A percentile compares a stretch with the other conserved stretches of the same genome.
phyloP scores from a whole-genome alignment of 2,329 filamentous ascomycete genomes.

The Talaromyces sp. region DNA sequence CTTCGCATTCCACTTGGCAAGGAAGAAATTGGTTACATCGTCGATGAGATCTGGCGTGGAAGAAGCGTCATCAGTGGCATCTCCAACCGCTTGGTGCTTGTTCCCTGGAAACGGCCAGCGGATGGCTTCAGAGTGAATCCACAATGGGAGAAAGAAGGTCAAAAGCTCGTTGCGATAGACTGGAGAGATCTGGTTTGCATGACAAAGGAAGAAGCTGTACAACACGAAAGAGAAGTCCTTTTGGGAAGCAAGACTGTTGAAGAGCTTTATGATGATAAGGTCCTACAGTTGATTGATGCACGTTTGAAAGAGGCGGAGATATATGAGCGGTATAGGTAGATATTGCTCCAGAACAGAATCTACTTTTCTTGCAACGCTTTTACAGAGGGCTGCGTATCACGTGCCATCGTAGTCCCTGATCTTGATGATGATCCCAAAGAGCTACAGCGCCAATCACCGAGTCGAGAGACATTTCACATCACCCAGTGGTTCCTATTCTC shows the following conservation, averaged over 20 bases:
- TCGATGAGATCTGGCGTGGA: constrained; percentile 85
- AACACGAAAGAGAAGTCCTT: constrained; percentile 78
- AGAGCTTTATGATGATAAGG: constrained; percentile 70
- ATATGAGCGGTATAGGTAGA: constrained; percentile 51
- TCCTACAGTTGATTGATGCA: constrained; percentile 65
- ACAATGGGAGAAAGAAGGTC: constrained; percentile 60
- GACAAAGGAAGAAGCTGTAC: constrained; percentile 84
- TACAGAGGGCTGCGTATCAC: no score
- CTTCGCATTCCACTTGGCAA: constrained; percentile 75
- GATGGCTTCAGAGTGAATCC: constrained; percentile 61
- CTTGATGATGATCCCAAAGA: no score
- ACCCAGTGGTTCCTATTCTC: no score
- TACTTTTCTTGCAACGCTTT: background rate
- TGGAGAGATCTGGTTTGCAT: constrained; percentile 78
- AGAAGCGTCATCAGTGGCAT: constrained; percentile 81
- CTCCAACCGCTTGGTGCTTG: constrained; percentile 73
- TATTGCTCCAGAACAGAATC: constrained; percentile 33
- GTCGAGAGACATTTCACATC: no score
- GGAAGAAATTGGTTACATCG: constrained; percentile 80
- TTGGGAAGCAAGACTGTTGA: constrained; percentile 65
- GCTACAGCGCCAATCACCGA: no score
- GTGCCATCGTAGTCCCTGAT: no score
- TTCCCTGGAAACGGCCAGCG: constrained; percentile 72
- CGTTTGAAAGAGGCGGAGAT: constrained; percentile 66
- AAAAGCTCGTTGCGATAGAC: constrained; percentile 70